phyloP scores from a whole-genome alignment of 208 protist species.

The Leishmania braziliensis region DNA sequence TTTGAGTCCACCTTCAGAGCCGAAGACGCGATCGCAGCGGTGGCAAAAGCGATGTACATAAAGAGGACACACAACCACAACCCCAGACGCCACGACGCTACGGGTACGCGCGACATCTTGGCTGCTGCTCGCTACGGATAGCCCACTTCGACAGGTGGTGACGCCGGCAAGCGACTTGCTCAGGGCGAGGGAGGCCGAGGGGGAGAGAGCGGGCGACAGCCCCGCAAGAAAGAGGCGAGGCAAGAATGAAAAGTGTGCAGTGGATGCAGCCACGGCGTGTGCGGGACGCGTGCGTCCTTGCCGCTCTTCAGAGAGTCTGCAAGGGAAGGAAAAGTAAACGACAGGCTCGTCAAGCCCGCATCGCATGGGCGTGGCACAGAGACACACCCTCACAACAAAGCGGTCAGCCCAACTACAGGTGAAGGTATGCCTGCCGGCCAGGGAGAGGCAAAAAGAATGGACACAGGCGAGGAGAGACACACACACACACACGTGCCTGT shows the following conservation, averaged over 20 bases:
- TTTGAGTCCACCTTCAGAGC: background rate
- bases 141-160: background rate
- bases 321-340: background rate
- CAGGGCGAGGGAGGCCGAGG: background rate
- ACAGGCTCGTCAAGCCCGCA: background rate
- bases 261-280: background rate
- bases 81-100: background rate
- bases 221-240: background rate
- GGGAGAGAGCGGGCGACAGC: background rate
- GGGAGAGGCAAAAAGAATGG: background rate
- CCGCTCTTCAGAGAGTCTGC: background rate
- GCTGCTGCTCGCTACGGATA: background rate
- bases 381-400: background rate
- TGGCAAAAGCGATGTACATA: background rate
- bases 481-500: background rate
- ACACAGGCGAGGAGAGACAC: background rate
- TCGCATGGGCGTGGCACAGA: background rate
- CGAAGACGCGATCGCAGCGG: background rate
- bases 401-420: background rate
- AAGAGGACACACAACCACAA: background rate
- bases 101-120: constrained; percentile 1
- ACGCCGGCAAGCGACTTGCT: background rate
- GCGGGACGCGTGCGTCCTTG: background rate
- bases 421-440: background rate
- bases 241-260: background rate